Conservation (phyloP, 257 asterid genomes). For the Nyctanthes arbortristis region DNA sequence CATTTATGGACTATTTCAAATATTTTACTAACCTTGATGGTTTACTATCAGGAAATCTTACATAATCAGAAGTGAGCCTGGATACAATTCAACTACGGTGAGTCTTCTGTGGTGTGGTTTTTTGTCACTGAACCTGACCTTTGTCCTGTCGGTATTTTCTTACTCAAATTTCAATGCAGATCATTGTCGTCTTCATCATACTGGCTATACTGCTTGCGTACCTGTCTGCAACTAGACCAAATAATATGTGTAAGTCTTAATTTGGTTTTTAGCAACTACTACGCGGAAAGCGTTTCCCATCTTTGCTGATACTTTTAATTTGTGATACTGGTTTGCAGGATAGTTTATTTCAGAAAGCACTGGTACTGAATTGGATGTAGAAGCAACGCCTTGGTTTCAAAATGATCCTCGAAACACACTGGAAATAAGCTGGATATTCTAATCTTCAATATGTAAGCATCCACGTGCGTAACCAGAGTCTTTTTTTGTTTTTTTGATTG, state of each 20-base stretch:
- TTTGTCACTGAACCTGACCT: not conserved
- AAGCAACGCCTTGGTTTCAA: not conserved
- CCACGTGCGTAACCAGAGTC: not conserved
- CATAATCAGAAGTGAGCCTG: constrained; percentile 51
- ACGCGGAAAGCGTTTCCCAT: too few relatives aligned
- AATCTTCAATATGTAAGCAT: not conserved
- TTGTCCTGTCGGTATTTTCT: constrained; percentile 18
- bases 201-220: constrained; percentile 59
- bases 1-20: too few relatives aligned
- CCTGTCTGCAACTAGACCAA: constrained; percentile 39
- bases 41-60: constrained; percentile 64
- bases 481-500: too few relatives aligned
- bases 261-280: too few relatives aligned
- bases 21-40: not conserved
- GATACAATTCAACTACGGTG: constrained; percentile 53
- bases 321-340: constrained; percentile 25
- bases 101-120: constrained; percentile 22
- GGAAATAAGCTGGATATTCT: not conserved
- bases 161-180: constrained; percentile 43
- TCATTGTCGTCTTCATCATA: constrained; percentile 55
- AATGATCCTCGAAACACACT: not conserved
- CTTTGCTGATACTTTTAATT: too few relatives aligned
- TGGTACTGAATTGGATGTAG: constrained; percentile 2
- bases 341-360: not conserved
- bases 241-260: constrained; percentile 44